Evolutionary conservation across 768 basidiomycete genomes (phyloP).

Genomic region (Russula sp.): DNA sequence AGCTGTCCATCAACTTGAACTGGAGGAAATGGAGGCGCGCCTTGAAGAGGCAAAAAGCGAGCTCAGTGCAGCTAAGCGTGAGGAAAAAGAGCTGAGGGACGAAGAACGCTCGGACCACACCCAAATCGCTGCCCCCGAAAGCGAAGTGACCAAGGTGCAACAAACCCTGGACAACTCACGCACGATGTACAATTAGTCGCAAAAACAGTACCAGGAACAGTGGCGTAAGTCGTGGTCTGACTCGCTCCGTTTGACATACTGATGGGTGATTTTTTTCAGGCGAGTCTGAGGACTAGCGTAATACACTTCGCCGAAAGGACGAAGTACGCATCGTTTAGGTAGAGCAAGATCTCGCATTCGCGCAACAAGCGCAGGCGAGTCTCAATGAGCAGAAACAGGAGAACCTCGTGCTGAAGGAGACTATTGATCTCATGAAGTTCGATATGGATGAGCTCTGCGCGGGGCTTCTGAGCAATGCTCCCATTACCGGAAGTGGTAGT

Average conservation of each 20-base stretch:
- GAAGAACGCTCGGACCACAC: slow-evolving; percentile 72
- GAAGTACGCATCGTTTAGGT: slow-evolving; percentile 59
- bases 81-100: slow-evolving; percentile 72
- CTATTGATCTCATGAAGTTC: slow-evolving; percentile 88
- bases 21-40: no score
- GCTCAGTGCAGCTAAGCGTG: no score
- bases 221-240: slow-evolving; percentile 46
- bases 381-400: slow-evolving; percentile 93
- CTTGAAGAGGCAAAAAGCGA: no score
- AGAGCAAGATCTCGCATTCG: slow-evolving; percentile 62
- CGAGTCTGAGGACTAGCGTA: slow-evolving; percentile 72
- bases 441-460: slow-evolving; percentile 89
- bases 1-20: slow-evolving; percentile 70
- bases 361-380: slow-evolving; percentile 62
- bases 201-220: slow-evolving; percentile 87
- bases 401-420: slow-evolving; percentile 89
- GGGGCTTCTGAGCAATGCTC: slow-evolving; percentile 32
- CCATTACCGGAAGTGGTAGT: no score
- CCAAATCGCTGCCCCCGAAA: slow-evolving; percentile 65
- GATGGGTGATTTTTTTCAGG: slow-evolving; percentile 36
- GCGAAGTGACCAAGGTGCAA: slow-evolving; percentile 69
- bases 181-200: slow-evolving; percentile 63
- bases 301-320: slow-evolving; percentile 63
- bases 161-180: slow-evolving; percentile 73
- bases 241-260: neutral